A percentile compares a stretch with the other conserved stretches of the same genome.
Evolutionary conservation across 108 stramenopile species (phyloP).

Genomic region (Skeletonema marinoi): DNA sequence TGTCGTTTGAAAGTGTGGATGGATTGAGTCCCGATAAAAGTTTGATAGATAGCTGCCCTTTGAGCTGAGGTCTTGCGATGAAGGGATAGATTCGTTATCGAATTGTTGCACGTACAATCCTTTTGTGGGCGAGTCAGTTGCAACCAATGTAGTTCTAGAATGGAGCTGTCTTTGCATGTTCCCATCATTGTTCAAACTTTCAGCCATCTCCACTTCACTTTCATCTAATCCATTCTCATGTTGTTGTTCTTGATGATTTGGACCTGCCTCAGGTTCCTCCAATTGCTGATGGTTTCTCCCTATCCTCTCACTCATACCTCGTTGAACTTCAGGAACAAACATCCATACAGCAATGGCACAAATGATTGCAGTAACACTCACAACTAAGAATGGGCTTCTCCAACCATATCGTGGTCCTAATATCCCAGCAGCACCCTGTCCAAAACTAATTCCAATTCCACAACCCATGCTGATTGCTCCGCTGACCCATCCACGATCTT

Average conservation of each 20-base stretch:
- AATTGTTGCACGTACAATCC: conserved; percentile 16
- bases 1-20: conserved; percentile 44
- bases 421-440: conserved; percentile 79
- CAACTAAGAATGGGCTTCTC: conserved; percentile 83
- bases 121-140: conserved; percentile 8
- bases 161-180: neutral
- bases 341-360: conserved; percentile 66
- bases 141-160: conserved; percentile 13
- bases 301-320: conserved; percentile 68
- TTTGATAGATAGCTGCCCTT: neutral
- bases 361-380: conserved; percentile 66
- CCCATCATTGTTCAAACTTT: neutral
- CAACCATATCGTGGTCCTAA: conserved; percentile 81
- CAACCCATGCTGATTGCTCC: conserved; percentile 74
- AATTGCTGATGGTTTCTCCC: neutral
- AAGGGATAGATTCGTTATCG: neutral
- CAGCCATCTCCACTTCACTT: conserved; percentile 8
- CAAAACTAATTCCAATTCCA: conserved; percentile 70
- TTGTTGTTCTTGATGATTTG: neutral
- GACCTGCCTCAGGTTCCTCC: neutral
- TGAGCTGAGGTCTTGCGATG: neutral
- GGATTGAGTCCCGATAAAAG: conserved; percentile 8
- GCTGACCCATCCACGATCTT: conserved; percentile 66
- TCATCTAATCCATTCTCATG: conserved; percentile 1
- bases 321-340: conserved; percentile 66